A percentile compares a stretch with the other conserved stretches of the same genome.
These are phyloP conservation scores for Gamsiella multidivaricata DNA, from an alignment of 192 early-diverging fungal species.

Conservation along the genomic window DNA sequence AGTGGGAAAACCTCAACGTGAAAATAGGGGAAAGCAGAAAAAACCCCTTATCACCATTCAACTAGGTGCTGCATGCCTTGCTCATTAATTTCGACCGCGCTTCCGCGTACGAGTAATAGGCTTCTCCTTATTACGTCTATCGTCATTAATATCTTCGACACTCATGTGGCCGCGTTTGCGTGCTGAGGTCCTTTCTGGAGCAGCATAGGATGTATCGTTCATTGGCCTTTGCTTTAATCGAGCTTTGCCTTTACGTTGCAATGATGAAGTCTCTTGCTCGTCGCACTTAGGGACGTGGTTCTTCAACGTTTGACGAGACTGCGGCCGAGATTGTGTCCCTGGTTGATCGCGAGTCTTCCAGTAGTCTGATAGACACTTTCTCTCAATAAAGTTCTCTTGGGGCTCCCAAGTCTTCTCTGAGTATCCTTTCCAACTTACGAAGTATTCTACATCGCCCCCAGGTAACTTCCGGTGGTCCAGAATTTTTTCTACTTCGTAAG, in stretches of 20 bases:
- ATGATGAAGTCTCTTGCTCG: background rate
- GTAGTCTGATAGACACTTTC: constrained; percentile 4
- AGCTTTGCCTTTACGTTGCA: constrained; percentile 9
- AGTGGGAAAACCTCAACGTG: constrained; percentile 1
- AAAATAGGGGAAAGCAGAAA: constrained; percentile 1
- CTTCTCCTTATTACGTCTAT: background rate
- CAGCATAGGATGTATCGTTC: background rate
- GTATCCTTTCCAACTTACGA: constrained; percentile 6
- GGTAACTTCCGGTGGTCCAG: constrained; percentile 2
- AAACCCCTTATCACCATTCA: background rate
- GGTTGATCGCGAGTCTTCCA: constrained; percentile 13
- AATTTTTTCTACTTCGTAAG: constrained; percentile 9
- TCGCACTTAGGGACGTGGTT: background rate
- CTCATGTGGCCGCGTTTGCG: background rate
- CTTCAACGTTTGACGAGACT: constrained; percentile 4
- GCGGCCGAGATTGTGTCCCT: background rate
- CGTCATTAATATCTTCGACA: background rate
- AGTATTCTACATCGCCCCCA: constrained; percentile 4
- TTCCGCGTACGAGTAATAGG: background rate
- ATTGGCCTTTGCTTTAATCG: background rate
- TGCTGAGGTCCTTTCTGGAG: background rate
- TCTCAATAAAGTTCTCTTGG: constrained; percentile 11
- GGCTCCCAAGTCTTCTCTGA: constrained; percentile 7
- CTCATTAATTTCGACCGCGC: background rate
- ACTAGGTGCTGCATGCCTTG: background rate